Evolutionary conservation across 345 rosid genomes (phyloP).

Genomic region (Eucalyptus coolabah): DNA sequence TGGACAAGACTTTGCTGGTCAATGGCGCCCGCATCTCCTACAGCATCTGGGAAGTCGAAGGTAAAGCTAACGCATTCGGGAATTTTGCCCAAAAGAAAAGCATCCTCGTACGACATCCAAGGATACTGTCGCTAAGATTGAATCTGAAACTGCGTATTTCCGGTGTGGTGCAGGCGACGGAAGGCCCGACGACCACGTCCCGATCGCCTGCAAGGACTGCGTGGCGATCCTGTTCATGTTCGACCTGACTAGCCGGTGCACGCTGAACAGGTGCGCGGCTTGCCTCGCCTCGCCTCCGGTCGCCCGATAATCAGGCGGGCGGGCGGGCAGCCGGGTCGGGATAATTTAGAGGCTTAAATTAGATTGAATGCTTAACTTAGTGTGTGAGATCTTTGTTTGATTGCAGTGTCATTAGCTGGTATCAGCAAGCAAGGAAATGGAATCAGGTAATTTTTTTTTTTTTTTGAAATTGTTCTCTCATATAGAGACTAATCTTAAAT

Average conservation of each 20-base stretch:
- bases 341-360: neutral
- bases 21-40: conserved; percentile 71
- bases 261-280: neutral
- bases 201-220: conserved; percentile 75
- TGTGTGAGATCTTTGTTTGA: neutral
- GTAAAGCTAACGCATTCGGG: conserved; percentile 6
- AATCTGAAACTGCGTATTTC: neutral
- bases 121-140: neutral
- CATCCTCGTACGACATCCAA: neutral
- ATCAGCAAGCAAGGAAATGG: conserved; percentile 62
- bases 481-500: neutral
- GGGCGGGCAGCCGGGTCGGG: no score
- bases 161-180: conserved; percentile 29
- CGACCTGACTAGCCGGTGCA: conserved; percentile 82
- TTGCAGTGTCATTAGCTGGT: conserved; percentile 70
- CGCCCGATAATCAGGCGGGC: neutral
- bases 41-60: conserved; percentile 78
- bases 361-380: neutral
- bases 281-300: neutral
- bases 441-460: conserved; percentile 38
- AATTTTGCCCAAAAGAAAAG: neutral
- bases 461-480: neutral
- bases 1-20: conserved; percentile 61
- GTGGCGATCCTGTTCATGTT: conserved; percentile 85
- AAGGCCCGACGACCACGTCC: conserved; percentile 30